Evolutionary conservation across 192 early-diverging fungal species (phyloP).

Genomic region (Dimargaris cristalligena): DNA sequence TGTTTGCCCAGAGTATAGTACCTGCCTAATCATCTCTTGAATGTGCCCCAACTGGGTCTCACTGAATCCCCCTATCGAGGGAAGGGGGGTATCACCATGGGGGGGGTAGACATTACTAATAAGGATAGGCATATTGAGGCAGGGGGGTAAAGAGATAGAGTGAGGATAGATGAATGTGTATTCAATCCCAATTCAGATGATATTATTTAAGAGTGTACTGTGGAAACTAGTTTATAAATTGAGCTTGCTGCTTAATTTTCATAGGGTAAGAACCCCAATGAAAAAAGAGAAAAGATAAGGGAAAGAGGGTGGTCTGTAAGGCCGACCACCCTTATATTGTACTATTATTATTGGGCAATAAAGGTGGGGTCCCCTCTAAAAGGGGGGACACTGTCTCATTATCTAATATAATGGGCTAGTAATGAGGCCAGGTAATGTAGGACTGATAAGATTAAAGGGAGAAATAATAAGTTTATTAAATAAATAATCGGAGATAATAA

Average conservation of each 20-base stretch:
- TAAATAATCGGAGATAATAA: no score
- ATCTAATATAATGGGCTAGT: no score
- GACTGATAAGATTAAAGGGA: no score
- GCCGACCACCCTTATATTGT: not conserved
- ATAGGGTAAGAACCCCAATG: not conserved
- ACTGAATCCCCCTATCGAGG: not conserved
- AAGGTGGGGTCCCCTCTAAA: not conserved
- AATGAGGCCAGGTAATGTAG: no score
- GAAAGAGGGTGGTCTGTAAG: not conserved
- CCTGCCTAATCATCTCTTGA: not conserved
- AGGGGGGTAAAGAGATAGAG: not conserved
- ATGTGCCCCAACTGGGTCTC: not conserved
- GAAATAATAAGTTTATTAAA: no score
- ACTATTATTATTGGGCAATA: not conserved
- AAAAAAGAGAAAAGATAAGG: not conserved
- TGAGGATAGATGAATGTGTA: not conserved
- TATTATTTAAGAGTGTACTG: not conserved
- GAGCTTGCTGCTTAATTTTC: not conserved
- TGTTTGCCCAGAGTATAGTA: not conserved
- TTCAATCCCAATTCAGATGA: not conserved
- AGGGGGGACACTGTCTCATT: not conserved
- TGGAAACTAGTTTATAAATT: not conserved
- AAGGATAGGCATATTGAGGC: not conserved
- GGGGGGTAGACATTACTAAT: not conserved
- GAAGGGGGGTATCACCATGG: not conserved